These are phyloP conservation scores for Pseudisothecium myosuroides DNA, from an alignment of 225 moss, liverwort and hornwort genomes.

Conservation along the genomic window DNA sequence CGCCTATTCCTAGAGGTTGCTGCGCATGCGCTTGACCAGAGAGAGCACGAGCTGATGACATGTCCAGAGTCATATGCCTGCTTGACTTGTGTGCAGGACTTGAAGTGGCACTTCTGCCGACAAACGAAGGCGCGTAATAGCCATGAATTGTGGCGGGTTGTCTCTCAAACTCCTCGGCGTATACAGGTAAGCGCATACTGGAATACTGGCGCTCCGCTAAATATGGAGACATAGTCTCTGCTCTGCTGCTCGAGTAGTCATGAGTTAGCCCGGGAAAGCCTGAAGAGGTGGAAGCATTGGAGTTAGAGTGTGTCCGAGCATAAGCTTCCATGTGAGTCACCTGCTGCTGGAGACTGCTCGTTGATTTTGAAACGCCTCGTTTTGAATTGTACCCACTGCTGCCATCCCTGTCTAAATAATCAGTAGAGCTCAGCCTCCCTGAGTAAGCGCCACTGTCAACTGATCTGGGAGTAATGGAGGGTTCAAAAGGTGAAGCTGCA, in stretches of 20 bases:
- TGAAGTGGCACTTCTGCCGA: constrained; percentile 23
- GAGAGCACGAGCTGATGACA: constrained; percentile 22
- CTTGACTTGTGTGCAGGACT: constrained; percentile 27
- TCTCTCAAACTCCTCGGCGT: constrained; percentile 48
- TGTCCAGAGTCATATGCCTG: constrained; percentile 37
- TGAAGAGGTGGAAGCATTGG: constrained; percentile 49
- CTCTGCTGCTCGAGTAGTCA: constrained; percentile 19
- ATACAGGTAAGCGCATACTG: constrained; percentile 51
- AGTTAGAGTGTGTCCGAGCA: constrained; percentile 37
- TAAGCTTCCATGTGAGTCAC: constrained; percentile 47
- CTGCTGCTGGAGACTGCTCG: constrained; percentile 24
- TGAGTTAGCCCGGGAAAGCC: constrained; percentile 13
- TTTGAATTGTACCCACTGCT: constrained; percentile 8
- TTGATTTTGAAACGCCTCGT: constrained; percentile 24
- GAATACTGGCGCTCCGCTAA: constrained; percentile 53
- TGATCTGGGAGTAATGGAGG: background rate
- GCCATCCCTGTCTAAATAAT: background rate
- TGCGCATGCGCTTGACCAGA: constrained; percentile 23
- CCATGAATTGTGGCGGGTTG: constrained; percentile 89
- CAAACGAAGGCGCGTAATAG: constrained; percentile 49
- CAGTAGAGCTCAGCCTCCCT: background rate
- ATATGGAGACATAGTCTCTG: constrained; percentile 13
- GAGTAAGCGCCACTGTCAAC: constrained; percentile 1
- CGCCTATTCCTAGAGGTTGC: constrained; percentile 23
- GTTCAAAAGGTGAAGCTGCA: background rate